Conservation (phyloP, 345 rosid genomes). For the Hibiscus mutabilis region DNA sequence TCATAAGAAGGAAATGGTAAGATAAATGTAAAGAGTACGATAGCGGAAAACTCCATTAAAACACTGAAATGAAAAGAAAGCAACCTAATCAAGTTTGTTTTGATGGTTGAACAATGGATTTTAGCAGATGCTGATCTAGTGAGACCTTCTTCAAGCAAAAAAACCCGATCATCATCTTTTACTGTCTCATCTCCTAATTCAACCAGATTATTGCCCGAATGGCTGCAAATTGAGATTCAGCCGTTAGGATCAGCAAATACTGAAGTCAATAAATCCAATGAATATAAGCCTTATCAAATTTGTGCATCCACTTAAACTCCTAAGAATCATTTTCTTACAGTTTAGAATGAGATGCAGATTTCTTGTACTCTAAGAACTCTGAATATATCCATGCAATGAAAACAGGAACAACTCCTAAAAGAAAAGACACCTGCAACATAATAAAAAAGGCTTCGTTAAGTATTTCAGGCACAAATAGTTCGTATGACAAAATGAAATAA, state of each 20-base stretch:
- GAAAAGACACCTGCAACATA: conserved; percentile 68
- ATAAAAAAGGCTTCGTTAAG: conserved; percentile 11
- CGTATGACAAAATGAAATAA: neutral
- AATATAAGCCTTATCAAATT: conserved; percentile 8
- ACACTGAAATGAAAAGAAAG: neutral
- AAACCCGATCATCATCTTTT: conserved; percentile 76
- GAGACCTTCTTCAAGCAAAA: conserved; percentile 87
- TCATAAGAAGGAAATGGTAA: conserved; percentile 14
- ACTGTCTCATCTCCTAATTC: conserved; percentile 54
- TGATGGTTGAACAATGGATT: conserved; percentile 55
- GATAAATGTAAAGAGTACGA: neutral
- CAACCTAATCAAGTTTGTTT: conserved; percentile 70
- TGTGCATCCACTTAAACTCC: neutral
- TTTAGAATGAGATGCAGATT: neutral
- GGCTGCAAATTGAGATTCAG: conserved; percentile 45
- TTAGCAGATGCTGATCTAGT: conserved; percentile 65
- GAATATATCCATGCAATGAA: conserved; percentile 87
- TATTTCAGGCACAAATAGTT: neutral
- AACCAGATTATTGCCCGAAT: conserved; percentile 77
- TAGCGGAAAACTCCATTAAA: neutral
- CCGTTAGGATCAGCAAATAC: conserved; percentile 10
- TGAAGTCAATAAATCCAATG: neutral
- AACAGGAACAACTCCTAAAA: conserved; percentile 76
- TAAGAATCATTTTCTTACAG: conserved; percentile 47
- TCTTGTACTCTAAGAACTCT: conserved; percentile 31